A percentile compares a stretch with the other conserved stretches of the same genome.
These are phyloP conservation scores for Aegle marmelos DNA, from an alignment of 345 rosid genomes.

Conservation along the genomic window DNA sequence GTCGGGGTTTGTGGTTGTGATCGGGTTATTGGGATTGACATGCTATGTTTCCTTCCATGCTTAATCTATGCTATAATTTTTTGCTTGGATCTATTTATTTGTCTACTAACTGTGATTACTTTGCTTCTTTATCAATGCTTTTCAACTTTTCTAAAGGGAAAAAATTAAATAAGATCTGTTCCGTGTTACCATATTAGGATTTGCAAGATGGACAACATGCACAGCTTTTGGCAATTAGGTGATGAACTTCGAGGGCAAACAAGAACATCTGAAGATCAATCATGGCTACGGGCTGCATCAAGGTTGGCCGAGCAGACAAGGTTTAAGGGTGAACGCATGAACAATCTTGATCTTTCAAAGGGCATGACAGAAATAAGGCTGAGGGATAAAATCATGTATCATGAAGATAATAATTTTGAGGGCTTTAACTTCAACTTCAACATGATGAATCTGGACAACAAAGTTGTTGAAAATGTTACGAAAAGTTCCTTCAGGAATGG, in stretches of 20 bases:
- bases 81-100: background rate
- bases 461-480: constrained; percentile 46
- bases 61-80: background rate
- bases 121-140: background rate
- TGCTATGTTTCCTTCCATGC: background rate
- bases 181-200: constrained; percentile 5
- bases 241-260: constrained; percentile 95
- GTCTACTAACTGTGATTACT: background rate
- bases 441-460: constrained; percentile 76
- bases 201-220: constrained; percentile 55
- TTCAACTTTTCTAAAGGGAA: background rate
- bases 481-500: constrained; percentile 55
- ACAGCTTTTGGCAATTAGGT: constrained; percentile 90
- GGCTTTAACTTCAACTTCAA: constrained; percentile 75
- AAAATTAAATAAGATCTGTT: background rate
- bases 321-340: constrained; percentile 77
- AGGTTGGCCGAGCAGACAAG: constrained; percentile 87
- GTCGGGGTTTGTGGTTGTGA: background rate
- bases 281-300: constrained; percentile 86
- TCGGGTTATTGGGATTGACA: background rate
- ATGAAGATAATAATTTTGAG: constrained; percentile 76
- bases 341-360: constrained; percentile 86
- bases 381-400: constrained; percentile 62
- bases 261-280: constrained; percentile 77
- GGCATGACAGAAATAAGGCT: constrained; percentile 56